Evolutionary conservation across 2,329 filamentous ascomycete species (phyloP), one percentile per base, ranked within the genome.

Genomic region (Ustulina deusta): DNA sequence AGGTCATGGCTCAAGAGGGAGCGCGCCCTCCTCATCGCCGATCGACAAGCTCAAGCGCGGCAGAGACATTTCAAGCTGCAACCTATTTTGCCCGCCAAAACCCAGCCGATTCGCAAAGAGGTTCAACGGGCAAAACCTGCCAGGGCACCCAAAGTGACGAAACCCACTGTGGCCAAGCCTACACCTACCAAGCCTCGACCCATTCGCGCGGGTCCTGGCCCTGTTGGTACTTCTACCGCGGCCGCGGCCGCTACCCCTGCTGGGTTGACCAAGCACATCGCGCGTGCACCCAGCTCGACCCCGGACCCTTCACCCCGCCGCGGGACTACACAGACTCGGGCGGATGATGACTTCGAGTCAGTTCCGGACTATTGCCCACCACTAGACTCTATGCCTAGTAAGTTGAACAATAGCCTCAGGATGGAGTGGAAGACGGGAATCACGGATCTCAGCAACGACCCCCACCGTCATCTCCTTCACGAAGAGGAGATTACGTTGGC

Each of bases 401-500:
- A 90, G 74, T 81, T 86, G 20, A 25, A 27, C 59, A 93, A 93
- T 78, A 88, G 86, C 48, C 85, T 96, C 73, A 95, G 94, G 83
- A 90, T 93, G 29, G 93, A 97, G 69, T 97, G 93, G 93, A 96
- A 94, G 82, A 93, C 92, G 7, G 88, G 89, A 69, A 87, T 90
- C 44, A 88, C 96, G 71, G 91, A 97, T 76, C 87, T 97, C 52
- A 88, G 85, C 79, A 84, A 86, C 66, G 93, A 97, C 75, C 88
- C 91, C 6, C 85, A 94, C 74, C 84, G 86, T 27, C 78, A 89
- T 64, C 83, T 93, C 44, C 88, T 97, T 48, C 93, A 96, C 77
- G 87, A 89, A 6, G 91, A 94, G 68, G 95, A 98, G 81, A 76
- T 94, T 34, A 83, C 84, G 20, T 85, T 97, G 34, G 94, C 94